Percentiles rank a stretch among this genome's conserved stretches.
These are phyloP conservation scores for Hypoxylon sp. DNA, from an alignment of 2,329 filamentous ascomycete species.

Conservation along the genomic window DNA sequence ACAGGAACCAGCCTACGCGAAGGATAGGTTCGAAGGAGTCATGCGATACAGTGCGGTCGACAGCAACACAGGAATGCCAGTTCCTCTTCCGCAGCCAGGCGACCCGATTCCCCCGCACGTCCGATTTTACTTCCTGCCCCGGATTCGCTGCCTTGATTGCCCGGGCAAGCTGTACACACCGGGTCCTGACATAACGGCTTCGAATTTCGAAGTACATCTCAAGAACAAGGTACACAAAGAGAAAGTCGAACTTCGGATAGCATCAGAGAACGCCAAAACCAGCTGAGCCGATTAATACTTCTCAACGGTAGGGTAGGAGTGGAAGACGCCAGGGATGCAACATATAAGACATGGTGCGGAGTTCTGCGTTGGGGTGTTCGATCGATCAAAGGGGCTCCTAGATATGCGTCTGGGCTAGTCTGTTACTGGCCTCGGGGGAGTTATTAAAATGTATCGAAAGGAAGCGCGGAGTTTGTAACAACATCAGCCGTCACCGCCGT, in stretches of 20 bases:
- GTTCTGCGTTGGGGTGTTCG: constrained; percentile 28
- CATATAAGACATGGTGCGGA: constrained; percentile 36
- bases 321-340: constrained; percentile 12
- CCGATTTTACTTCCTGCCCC: constrained; percentile 86
- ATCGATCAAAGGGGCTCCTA: constrained; percentile 21
- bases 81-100: constrained; percentile 65
- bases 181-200: constrained; percentile 84
- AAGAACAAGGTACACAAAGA: constrained; percentile 86
- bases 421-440: constrained; percentile 24
- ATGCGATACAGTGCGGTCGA: constrained; percentile 94
- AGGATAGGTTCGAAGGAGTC: constrained; percentile 86
- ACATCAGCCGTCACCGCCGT: constrained; percentile 28
- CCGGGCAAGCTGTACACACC: constrained; percentile 95
- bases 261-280: constrained; percentile 29
- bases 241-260: constrained; percentile 68
- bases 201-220: constrained; percentile 93
- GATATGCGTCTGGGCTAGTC: constrained; percentile 27
- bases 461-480: constrained; percentile 48
- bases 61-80: constrained; percentile 75
- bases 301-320: not conserved
- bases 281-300: constrained; percentile 8
- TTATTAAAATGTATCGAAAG: constrained; percentile 30
- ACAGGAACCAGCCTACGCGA: constrained; percentile 75
- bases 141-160: constrained; percentile 93
- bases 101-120: constrained; percentile 72